Base-by-base conservation (phyloP, 208 protist species). In the Wallacemonas sp. region DNA sequence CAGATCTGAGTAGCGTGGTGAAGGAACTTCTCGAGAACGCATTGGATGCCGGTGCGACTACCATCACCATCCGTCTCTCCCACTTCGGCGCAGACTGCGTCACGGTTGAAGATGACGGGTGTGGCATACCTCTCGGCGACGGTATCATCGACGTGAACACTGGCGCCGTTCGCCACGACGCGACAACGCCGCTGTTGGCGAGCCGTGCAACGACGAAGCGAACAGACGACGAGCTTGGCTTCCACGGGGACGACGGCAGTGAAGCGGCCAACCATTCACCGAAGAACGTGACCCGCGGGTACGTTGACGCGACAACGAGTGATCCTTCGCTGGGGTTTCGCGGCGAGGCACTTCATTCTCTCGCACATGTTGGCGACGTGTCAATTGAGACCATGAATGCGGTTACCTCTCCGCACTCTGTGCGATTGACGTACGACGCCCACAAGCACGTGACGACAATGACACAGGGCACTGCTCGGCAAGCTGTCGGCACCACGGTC, bases 281-380 rank as follows among this genome's bases (percentile, higher is more conserved):
- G n/a, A 52, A 52, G 10, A 27, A 17, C 24, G 8, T 24, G 44
- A 54, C 26, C 27, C 9, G 34, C 54, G 46, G 15, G 9, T 27
- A 39, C 17, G 26, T 15, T 17, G 50, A 55, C 1, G 54, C 27
- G 44, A 53, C 26, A 0, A 53, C 52, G 26, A 32, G 39, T 36
- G 72, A 78, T 44, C 65, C 68, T 1, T 83, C 88, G 27, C 74
- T 96, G 0, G 98, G 98, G 13, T 99, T 99, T 69, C 80, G 98
- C 21, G 98, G 98, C 1, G 98, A 99, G 71, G 98, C 98, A n/a
- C 76, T 99, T 26, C 90, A 94, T 50, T 97, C 94, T 8, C 78
- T 99, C 42, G 94, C 91, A 26, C 64, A 85, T 42, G 21, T 97
- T 29, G 81, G 79, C 58, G 68, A 85, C n/a, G 71, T 97, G 12